Evolutionary conservation across 495 filamentous ascomycete genomes (phyloP).

Genomic region (Hyaloscypha bicolor): DNA sequence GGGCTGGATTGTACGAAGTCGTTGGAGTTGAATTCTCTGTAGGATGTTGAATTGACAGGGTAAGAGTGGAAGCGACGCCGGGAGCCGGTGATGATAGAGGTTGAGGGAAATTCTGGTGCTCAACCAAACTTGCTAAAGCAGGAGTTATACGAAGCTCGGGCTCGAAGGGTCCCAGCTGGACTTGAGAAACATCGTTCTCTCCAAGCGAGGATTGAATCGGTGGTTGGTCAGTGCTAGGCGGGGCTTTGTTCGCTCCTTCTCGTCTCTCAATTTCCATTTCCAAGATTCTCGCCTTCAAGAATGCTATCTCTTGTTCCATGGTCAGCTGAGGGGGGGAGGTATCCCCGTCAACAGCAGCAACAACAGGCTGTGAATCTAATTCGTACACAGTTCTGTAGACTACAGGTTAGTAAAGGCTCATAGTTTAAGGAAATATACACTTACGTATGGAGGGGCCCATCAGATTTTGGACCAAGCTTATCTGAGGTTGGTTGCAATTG

Average conservation of each 20-base stretch:
- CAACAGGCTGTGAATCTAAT: background rate
- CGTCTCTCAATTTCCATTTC: slow-evolving; percentile 28
- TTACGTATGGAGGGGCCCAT: background rate
- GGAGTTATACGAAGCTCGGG: background rate
- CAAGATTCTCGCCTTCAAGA: slow-evolving; percentile 23
- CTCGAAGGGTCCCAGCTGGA: background rate
- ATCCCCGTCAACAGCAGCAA: background rate
- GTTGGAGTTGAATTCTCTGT: background rate
- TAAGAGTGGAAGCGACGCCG: background rate
- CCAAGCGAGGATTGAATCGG: background rate
- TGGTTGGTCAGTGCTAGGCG: background rate
- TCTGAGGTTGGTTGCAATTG: background rate
- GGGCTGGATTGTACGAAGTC: background rate
- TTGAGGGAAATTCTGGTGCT: background rate
- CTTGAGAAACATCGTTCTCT: background rate
- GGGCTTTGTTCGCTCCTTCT: background rate
- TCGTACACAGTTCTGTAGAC: background rate
- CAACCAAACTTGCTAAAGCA: background rate
- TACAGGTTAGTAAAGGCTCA: background rate
- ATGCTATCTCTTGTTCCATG: slow-evolving; percentile 27
- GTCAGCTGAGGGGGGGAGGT: background rate
- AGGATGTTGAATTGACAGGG: background rate
- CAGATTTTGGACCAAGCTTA: background rate
- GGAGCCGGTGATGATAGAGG: background rate
- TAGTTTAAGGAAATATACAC: background rate